Evolutionary conservation across 768 basidiomycete genomes (phyloP).

Genomic region (Auricularia cornea): DNA sequence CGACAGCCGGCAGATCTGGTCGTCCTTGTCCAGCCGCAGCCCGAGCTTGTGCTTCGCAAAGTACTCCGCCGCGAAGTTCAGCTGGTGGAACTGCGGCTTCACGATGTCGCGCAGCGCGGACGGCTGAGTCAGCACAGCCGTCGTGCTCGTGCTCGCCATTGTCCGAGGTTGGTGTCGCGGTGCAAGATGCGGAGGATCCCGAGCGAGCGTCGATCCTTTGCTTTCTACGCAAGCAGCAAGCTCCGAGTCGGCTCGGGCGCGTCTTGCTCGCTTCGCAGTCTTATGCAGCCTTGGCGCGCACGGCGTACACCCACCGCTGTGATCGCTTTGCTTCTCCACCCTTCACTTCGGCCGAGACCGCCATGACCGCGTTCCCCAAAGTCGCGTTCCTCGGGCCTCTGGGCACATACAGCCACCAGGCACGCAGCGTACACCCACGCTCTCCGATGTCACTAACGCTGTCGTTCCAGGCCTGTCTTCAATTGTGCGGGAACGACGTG

Average conservation of each 20-base stretch:
- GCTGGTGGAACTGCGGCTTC: conserved; percentile 89
- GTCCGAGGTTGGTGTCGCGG: neutral
- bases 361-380: neutral
- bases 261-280: too few species aligned
- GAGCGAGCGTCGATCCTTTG: neutral
- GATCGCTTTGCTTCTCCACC: neutral
- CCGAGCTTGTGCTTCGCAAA: conserved; percentile 77
- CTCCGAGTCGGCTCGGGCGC: too few species aligned
- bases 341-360: neutral
- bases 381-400: conserved; percentile 57
- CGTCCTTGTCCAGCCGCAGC: conserved; percentile 90
- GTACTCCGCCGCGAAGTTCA: conserved; percentile 73
- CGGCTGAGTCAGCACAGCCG: conserved; percentile 9
- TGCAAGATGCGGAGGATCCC: neutral
- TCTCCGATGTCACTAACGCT: neutral
- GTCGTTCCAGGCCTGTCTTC: conserved; percentile 1
- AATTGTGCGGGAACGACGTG: conserved; percentile 2
- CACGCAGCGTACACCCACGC: conserved; percentile 8
- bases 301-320: neutral
- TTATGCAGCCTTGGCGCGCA: neutral
- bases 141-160: neutral
- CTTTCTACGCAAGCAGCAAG: too few species aligned
- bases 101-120: conserved; percentile 49
- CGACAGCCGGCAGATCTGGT: conserved; percentile 85
- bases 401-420: conserved; percentile 68